These are phyloP conservation scores for Teratosphaeria destructans DNA, from an alignment of 2,329 filamentous ascomycete species.

Conservation along the genomic window DNA sequence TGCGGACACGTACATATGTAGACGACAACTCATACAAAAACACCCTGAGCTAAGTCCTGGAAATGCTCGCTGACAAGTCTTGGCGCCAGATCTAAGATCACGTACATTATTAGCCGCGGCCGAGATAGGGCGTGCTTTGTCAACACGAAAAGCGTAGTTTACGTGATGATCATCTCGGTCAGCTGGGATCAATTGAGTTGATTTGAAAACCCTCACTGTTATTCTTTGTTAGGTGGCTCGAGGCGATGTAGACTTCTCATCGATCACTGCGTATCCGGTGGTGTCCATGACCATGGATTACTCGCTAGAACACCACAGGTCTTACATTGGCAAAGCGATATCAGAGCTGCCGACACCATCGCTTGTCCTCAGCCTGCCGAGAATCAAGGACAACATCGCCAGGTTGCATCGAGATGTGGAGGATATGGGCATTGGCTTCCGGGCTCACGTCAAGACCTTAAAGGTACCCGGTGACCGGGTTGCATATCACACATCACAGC, in stretches of 20 bases:
- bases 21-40: too few species aligned
- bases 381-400: neutral
- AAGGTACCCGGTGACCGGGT: neutral
- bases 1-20: too few species aligned
- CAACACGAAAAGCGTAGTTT: neutral
- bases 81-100: neutral
- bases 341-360: neutral
- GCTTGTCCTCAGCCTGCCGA: neutral
- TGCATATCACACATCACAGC: neutral
- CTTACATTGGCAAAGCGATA: neutral
- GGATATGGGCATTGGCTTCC: neutral
- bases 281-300: neutral
- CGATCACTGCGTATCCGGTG: neutral
- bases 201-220: too few species aligned
- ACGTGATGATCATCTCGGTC: neutral
- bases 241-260: neutral
- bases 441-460: neutral
- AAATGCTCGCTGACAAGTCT: neutral
- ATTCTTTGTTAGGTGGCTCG: neutral
- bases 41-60: too few species aligned
- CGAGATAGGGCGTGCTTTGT: neutral
- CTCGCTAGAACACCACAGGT: neutral
- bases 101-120: neutral
- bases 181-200: too few species aligned
- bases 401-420: neutral